A percentile compares a stretch with the other conserved stretches of the same genome.
phyloP scores from a whole-genome alignment of 768 basidiomycete genomes.

The Boletus tylopilopsis region DNA sequence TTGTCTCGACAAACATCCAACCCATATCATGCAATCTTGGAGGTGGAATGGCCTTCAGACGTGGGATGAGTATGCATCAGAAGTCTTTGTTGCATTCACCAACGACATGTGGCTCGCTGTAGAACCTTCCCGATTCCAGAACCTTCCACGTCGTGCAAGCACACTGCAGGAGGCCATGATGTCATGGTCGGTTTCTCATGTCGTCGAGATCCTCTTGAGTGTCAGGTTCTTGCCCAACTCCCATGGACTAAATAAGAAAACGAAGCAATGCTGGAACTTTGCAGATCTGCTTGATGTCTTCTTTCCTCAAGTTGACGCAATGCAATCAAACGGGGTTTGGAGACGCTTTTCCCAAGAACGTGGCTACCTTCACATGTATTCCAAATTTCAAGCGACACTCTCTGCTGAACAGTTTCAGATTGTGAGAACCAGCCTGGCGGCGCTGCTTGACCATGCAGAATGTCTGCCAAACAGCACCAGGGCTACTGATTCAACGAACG shows the following conservation, averaged over 20 bases:
- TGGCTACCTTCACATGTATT: slow-evolving; percentile 3
- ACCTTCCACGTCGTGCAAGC: rapidly evolving
- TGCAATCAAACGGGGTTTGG: neutral
- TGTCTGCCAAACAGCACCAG: slow-evolving; percentile 3
- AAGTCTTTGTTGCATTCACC: slow-evolving; percentile 2
- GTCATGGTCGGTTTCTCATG: slow-evolving; percentile 3
- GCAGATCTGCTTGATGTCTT: neutral
- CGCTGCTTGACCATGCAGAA: neutral
- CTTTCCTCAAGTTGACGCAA: neutral
- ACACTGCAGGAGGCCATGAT: neutral
- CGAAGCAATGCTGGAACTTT: slow-evolving; percentile 2
- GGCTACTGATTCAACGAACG: neutral
- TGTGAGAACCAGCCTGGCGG: neutral
- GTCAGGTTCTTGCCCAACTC: slow-evolving; percentile 8
- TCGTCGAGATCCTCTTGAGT: neutral
- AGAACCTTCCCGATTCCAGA: neutral
- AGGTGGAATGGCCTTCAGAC: neutral
- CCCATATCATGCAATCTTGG: neutral
- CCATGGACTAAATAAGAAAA: slow-evolving; percentile 1
- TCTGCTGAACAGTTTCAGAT: neutral
- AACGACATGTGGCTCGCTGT: slow-evolving; percentile 2
- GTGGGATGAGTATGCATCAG: neutral
- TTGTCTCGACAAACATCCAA: neutral
- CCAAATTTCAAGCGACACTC: neutral
- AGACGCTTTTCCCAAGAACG: neutral